Conservation (phyloP, 1,139 yeast genomes). For the Saccharomycopsis phalli region DNA sequence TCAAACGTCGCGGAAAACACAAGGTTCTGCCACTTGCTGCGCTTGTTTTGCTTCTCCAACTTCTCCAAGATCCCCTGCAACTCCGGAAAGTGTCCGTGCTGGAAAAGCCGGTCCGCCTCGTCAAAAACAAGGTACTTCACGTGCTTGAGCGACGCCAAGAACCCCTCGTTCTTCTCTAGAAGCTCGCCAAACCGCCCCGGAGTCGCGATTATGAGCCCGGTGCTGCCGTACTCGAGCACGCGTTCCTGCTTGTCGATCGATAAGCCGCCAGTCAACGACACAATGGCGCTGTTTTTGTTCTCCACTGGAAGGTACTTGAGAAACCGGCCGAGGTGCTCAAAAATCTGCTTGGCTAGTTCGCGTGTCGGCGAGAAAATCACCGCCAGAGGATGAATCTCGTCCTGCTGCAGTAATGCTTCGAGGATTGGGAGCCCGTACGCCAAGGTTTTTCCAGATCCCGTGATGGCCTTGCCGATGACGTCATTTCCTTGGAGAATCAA, state of each 20-base stretch:
- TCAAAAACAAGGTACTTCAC: conserved; percentile 75
- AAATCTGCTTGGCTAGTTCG: conserved; percentile 92
- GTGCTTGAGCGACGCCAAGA: conserved; percentile 48
- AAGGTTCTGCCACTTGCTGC: conserved; percentile 79
- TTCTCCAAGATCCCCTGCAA: conserved; percentile 70
- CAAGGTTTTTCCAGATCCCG: conserved; percentile 95
- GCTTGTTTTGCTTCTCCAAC: conserved; percentile 28
- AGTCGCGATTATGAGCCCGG: conserved; percentile 85
- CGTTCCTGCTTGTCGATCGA: conserved; percentile 91
- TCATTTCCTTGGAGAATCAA: conserved; percentile 64
- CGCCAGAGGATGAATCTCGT: conserved; percentile 47
- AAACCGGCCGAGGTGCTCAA: conserved; percentile 60
- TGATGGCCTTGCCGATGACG: conserved; percentile 90
- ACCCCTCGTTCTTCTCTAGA: conserved; percentile 42
- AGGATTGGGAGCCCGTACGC: conserved; percentile 86
- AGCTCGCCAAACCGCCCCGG: conserved; percentile 92
- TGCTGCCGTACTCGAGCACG: conserved; percentile 52
- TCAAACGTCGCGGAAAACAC: conserved; percentile 95
- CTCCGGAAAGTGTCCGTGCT: conserved; percentile 95
- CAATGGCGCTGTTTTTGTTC: conserved; percentile 35
- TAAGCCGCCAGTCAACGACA: conserved; percentile 90
- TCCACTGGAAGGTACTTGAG: conserved; percentile 50
- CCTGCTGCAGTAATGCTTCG: conserved; percentile 43
- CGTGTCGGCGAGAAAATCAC: conserved; percentile 90
- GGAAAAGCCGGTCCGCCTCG: conserved; percentile 95